Base-by-base conservation (phyloP, 2,329 filamentous ascomycete species). In the Aspergillus amoenus region DNA sequence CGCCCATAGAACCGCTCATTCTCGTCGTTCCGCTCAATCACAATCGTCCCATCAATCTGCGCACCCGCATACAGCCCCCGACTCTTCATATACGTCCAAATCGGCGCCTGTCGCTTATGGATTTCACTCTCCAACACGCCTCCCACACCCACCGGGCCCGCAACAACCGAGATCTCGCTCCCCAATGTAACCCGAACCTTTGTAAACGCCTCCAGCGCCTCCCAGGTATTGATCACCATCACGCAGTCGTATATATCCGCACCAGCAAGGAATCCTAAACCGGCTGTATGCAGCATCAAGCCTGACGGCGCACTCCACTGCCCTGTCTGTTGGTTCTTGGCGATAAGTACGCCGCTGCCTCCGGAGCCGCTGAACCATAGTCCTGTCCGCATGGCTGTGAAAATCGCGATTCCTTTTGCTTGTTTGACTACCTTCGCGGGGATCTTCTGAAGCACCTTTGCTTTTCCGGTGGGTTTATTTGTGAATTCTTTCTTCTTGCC, bases 241-340 rank as follows among this genome's bases (percentile, higher is more conserved):
- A 97, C 89, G 69, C 93, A 96, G 73, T 97, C 93, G 79, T 97
- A 97, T 34, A 96, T 92, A 70, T 97, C 93, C 41, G 96, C 89
- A 2, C 93, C 93, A 7, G 93, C 88, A 52, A 96, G 83, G 70
- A 97, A 97, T 34, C 92, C 93, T 30, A 97, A 81, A 0, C 89
- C 91, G 0, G 91, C 85, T 0, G 93, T 96, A 70, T 97, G 93
- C 48, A 96, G 82, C 78, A 96, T 84, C 63, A 97, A 91, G 42
- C 90, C 93, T 0, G 91, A 94, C 0, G 93, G 93, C 8, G 92
- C 90, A 61, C 91, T 94, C 93, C 93, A 97, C 61, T 87, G 87
- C 7, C 93, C 92, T 64, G 96, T 92, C 22, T 88, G 87, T 68
- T 74, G 73, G 27, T 90, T 89, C 64, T 91, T 85, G 15, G 88